Conservation (phyloP, 2,329 filamentous ascomycete genomes). For the Seiridium unicorne region DNA sequence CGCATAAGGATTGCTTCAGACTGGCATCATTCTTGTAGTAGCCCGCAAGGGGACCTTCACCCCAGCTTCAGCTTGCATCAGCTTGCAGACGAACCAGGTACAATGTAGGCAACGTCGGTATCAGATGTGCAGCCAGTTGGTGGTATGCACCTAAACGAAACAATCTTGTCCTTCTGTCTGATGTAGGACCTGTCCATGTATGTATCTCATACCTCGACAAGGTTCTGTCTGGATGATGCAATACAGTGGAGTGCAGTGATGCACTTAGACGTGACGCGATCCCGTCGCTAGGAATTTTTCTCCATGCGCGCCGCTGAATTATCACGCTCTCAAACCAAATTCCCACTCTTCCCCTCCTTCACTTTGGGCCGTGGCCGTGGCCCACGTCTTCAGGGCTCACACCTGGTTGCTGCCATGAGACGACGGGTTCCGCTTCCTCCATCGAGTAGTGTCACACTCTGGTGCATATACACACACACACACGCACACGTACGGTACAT, state of each 20-base stretch:
- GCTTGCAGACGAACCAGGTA: no score
- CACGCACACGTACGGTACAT: neutral
- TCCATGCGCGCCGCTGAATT: neutral
- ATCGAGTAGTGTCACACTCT: neutral
- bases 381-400: neutral
- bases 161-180: no score
- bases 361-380: neutral
- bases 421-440: neutral
- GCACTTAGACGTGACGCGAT: neutral
- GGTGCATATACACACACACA: neutral
- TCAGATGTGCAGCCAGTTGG: no score
- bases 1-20: no score
- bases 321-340: neutral
- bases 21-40: no score
- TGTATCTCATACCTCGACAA: neutral
- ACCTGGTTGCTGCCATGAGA: neutral
- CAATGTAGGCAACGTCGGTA: no score
- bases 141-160: no score
- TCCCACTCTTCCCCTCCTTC: neutral
- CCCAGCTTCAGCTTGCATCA: no score
- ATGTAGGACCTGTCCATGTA: neutral
- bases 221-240: neutral
- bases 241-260: constrained; percentile 6
- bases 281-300: neutral
- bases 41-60: no score